A percentile compares a stretch with the other conserved stretches of the same genome.
phyloP scores from a whole-genome alignment of 2,329 filamentous ascomycete species.

The Aschersonia sp. region DNA sequence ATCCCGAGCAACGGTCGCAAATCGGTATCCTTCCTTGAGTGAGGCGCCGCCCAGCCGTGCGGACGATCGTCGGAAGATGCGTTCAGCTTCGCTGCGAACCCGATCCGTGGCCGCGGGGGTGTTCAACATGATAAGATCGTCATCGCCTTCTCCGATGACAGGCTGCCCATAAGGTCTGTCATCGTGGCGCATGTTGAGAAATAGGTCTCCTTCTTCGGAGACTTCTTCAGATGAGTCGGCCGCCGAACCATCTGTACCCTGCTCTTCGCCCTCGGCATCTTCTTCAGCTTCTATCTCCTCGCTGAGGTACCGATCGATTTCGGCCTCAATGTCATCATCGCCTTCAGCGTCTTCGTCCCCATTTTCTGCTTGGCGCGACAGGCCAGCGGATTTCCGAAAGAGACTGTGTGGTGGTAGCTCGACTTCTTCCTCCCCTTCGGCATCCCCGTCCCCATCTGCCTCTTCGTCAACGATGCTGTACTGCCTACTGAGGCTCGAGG shows the following conservation, averaged over 20 bases:
- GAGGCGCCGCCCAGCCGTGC: slow-evolving; percentile 24
- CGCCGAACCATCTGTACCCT: slow-evolving; percentile 23
- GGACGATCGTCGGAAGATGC: slow-evolving; percentile 37
- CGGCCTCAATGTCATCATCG: slow-evolving; percentile 16
- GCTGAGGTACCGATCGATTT: slow-evolving; percentile 21
- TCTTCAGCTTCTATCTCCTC: slow-evolving; percentile 22
- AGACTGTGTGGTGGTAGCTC: slow-evolving; percentile 19
- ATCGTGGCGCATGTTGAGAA: slow-evolving; percentile 32
- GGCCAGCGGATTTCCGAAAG: slow-evolving; percentile 14
- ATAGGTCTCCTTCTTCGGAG: slow-evolving; percentile 30
- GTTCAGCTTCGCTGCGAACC: slow-evolving; percentile 39
- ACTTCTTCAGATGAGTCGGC: slow-evolving; percentile 24
- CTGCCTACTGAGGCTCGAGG: slow-evolving; percentile 35
- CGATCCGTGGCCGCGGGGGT: slow-evolving; percentile 40
- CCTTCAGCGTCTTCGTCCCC: slow-evolving; percentile 12
- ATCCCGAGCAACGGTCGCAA: slow-evolving; percentile 58
- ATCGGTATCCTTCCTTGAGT: slow-evolving; percentile 44
- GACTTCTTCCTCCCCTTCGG: slow-evolving; percentile 17
- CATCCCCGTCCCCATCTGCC: slow-evolving; percentile 16
- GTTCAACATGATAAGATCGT: slow-evolving; percentile 39
- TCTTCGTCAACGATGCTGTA: slow-evolving; percentile 19
- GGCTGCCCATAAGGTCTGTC: slow-evolving; percentile 22
- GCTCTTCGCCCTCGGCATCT: slow-evolving; percentile 20
- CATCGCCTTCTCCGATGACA: slow-evolving; percentile 26
- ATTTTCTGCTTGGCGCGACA: slow-evolving; percentile 5